phyloP scores from a whole-genome alignment of 192 early-diverging fungal species.

The Cladochytrium replicatum region DNA sequence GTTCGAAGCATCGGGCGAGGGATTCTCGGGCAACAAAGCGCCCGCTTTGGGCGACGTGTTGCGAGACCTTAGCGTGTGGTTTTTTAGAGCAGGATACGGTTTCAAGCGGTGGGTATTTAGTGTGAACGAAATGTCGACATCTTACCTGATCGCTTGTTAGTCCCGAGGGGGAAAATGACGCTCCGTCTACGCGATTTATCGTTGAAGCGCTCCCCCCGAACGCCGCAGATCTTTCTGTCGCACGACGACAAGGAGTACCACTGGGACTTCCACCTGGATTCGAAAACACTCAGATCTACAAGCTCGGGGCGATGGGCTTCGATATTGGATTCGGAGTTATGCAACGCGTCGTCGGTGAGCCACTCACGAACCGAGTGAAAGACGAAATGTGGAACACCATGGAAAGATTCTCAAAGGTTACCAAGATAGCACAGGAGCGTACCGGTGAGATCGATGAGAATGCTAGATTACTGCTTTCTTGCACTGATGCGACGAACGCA shows the following conservation, averaged over 20 bases:
- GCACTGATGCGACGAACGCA: neutral
- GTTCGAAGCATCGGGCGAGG: conserved; percentile 26
- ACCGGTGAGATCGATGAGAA: conserved; percentile 8
- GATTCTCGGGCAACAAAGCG: neutral
- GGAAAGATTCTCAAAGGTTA: conserved; percentile 36
- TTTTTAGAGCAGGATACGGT: conserved; percentile 9
- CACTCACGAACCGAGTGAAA: conserved; percentile 13
- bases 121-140: neutral
- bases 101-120: conserved; percentile 11
- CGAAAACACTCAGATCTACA: conserved; percentile 25
- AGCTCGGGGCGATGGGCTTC: conserved; percentile 28
- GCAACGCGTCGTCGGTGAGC: conserved; percentile 7
- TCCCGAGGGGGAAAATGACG: neutral
- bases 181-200: neutral
- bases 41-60: conserved; percentile 15
- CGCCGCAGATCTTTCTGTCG: neutral
- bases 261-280: conserved; percentile 16
- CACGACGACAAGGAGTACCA: conserved; percentile 9
- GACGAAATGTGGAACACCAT: conserved; percentile 37
- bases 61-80: conserved; percentile 22
- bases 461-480: neutral
- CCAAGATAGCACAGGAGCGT: conserved; percentile 30
- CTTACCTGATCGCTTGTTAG: neutral
- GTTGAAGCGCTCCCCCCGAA: neutral
- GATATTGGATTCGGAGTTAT: conserved; percentile 23